Base-by-base conservation (phyloP, 768 basidiomycete species). In the Lentinula sp. region DNA sequence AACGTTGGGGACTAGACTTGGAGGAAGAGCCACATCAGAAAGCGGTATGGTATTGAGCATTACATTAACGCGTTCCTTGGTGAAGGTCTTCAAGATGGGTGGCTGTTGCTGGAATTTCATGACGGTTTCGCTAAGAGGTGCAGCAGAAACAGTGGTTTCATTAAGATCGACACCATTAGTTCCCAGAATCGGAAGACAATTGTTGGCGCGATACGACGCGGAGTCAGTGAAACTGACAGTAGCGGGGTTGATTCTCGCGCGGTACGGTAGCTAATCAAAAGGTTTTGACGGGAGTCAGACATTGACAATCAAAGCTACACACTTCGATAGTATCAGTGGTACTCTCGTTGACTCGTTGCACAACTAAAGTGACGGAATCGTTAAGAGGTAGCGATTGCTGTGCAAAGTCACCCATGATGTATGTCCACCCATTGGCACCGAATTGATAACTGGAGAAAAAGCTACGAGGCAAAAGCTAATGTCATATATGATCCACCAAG, bases 1-100 rank as follows among this genome's bases (percentile, higher is more conserved):
- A 15, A 76, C 57, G 13, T 63, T 40, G 3, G 84, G 85, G 40
- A 65, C 60, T 9, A 76, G 65, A 16, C 50, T 66, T 4, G 74
- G 69, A 2, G 75, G 76, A n/a, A 77, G 69, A 15, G 59, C 69
- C 16, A 75, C 61, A 61, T 76, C 69, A 45, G 64, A 63, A 42
- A 64, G 67, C 0, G 73, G 69, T 16, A 62, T 62, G 13, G 64
- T 65, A 63, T 75, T 71, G 49, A 73, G 62, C 48, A 73, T 66
- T 32, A 70, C 70, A 63, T 73, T 73, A 55, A 73, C 39, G 11
- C 65, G 64, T 45, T 71, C 69, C 61, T 67, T 69, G 16, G 65
- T 60, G 48, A 57, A 42, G 13, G 45, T 39, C 15, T 51, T 55
- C 16, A 53, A 45, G 35, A 43, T 52, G 4, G 59, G 28, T 11